Base-by-base conservation (phyloP, 805 yeast genomes). In the Saturnispora halmiae region DNA sequence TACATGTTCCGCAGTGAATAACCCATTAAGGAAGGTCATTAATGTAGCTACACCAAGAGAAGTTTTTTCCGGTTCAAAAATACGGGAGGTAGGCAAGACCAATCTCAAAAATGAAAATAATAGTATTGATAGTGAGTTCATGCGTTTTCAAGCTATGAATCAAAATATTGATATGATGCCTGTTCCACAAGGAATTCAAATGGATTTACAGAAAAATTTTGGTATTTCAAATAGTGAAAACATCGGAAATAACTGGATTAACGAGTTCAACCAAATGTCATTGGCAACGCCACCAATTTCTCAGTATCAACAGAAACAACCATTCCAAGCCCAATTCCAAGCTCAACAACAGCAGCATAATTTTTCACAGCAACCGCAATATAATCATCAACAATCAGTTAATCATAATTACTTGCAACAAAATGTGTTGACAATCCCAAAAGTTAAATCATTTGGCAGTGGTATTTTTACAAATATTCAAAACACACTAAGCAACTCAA, bases 241-340 rank as follows among this genome's bases (percentile, higher is more conserved):
- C 18, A 21, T 20, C 8, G 30, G 22, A 4, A 25, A 30, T 6
- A 34, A 34, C 14, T 38, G 41, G 41, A 25, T 38, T 24, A 13
- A 33, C n/a, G 36, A 38, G 6, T 38, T 38, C 13, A 38, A 32
- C 24, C 31, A 38, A n/a, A 31, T 38, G 36, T 25, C 13, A 14
- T 31, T 38, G n/a, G n/a, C n/a, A 18, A 25, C 31, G 13, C 26
- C 14, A 38, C 16, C 4, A 10, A 10, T 22, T 22, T 32, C 22
- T 5, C 34, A 22, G 11, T 14, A 14, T 6, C 34, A 21, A 16
- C 35, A 22, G 8, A 34, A 24, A 31, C 20, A 11, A 4, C 40
- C 29, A 24, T 16, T 15, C 15, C 40, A 10, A 31, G 15, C 10
- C 3, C 9, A 21, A 5, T 6, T 4, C 10, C 33, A 30, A 9